phyloP scores from a whole-genome alignment of 192 early-diverging fungal genomes.

The Pilobolus umbonatus region DNA sequence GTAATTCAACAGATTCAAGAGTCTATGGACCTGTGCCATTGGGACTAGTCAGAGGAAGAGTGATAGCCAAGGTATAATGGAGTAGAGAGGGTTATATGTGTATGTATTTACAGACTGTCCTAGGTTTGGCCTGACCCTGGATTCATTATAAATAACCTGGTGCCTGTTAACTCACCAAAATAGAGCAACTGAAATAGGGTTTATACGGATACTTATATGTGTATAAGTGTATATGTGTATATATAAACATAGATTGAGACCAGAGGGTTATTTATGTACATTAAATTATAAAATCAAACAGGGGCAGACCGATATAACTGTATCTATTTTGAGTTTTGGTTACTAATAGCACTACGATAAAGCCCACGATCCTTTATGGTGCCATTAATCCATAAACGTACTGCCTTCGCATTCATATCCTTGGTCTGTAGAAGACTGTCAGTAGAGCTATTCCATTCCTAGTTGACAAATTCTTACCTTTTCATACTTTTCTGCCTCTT shows the following conservation, averaged over 20 bases:
- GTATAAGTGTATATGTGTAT: too few relatives aligned
- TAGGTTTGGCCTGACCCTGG: conserved; percentile 8
- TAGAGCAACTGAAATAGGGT: neutral
- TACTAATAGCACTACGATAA: too few relatives aligned
- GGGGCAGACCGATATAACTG: too few relatives aligned
- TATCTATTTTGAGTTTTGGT: too few relatives aligned
- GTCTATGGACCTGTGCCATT: conserved; percentile 82
- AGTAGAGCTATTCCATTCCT: neutral
- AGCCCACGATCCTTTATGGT: neutral
- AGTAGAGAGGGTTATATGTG: neutral
- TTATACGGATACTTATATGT: too few relatives aligned
- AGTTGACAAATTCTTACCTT: neutral
- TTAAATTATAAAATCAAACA: too few relatives aligned
- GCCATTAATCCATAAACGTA: conserved; percentile 1
- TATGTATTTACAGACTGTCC: too few relatives aligned
- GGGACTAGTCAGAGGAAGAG: conserved; percentile 73
- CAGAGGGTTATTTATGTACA: too few relatives aligned
- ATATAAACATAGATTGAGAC: too few relatives aligned
- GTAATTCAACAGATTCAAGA: conserved; percentile 88
- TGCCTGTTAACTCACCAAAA: neutral
- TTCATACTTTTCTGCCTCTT: neutral
- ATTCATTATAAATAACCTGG: neutral
- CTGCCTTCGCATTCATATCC: neutral
- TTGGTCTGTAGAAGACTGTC: neutral
- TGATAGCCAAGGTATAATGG: conserved; percentile 51